Percentiles rank a stretch among this genome's conserved stretches.
Conservation (phyloP, 1,139 yeast genomes). For the Diutina siamensis region DNA sequence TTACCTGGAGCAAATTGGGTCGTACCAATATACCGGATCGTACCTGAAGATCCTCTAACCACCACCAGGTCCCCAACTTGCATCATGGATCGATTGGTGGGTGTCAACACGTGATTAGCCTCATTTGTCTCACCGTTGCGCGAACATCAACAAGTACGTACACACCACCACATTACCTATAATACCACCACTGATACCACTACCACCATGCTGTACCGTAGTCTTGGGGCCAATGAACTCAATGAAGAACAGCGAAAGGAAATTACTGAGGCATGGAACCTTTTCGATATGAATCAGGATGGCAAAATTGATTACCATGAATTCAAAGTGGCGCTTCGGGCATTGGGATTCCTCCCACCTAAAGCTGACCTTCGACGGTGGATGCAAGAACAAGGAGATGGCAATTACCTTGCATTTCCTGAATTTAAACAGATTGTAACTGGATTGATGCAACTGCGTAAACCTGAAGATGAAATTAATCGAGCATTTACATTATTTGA, state of each 20-base stretch:
- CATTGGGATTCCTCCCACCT: slow-evolving; percentile 80
- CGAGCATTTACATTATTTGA: slow-evolving; percentile 89
- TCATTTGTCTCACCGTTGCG: neutral
- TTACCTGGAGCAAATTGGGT: slow-evolving; percentile 50
- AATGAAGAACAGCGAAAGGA: slow-evolving; percentile 88
- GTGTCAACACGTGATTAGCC: neutral
- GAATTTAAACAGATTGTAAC: slow-evolving; percentile 75
- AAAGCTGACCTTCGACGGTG: slow-evolving; percentile 75
- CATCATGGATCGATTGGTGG: neutral
- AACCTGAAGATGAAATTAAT: slow-evolving; percentile 85
- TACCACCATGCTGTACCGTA: neutral
- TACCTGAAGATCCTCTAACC: slow-evolving; percentile 33
- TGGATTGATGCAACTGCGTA: slow-evolving; percentile 67
- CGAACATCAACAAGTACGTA: neutral
- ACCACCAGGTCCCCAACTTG: slow-evolving; percentile 29
- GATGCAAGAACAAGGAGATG: slow-evolving; percentile 71
- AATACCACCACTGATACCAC: neutral
- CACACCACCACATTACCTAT: too few relatives aligned
- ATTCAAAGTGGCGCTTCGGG: slow-evolving; percentile 82
- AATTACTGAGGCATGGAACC: slow-evolving; percentile 83
- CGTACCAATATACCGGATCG: slow-evolving; percentile 36
- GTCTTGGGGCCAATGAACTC: slow-evolving; percentile 35
- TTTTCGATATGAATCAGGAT: slow-evolving; percentile 89
- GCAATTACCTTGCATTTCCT: slow-evolving; percentile 64
- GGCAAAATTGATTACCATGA: slow-evolving; percentile 90